Base-by-base conservation (phyloP, 805 yeast species). In the Lipomyces anomalus region DNA sequence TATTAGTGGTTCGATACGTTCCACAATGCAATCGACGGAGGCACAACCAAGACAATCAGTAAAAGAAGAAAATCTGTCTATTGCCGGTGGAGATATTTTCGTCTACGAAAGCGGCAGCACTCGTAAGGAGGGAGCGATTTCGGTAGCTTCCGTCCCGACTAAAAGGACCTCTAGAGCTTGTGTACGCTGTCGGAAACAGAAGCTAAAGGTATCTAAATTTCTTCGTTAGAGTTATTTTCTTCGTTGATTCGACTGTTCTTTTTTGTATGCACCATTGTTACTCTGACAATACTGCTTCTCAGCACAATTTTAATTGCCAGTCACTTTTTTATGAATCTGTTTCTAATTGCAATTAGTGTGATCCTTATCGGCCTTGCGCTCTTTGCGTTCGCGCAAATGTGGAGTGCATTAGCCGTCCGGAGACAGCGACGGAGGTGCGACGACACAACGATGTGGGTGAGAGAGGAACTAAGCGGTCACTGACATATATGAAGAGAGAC, bases 321-420 rank as follows among this genome's bases (percentile, higher is more conserved):
- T 9, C 30, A 26, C 11, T 13, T 26, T 9, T 13, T 26, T 9
- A 26, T 13, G 30, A 26, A 26, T n/a, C n/a, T n/a, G n/a, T n/a
- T n/a, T n/a, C n/a, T n/a, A n/a, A n/a, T n/a, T n/a, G n/a, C n/a
- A n/a, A n/a, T 28, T 11, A 49, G 51, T 49, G 53, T 48, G 53
- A 49, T 22, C 22, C 40, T 26, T 49, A 49, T 18, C 47, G 53
- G n/a, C 53, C 53, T 2, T 49, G 53, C 28, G 52, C 53, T 16
- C 52, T 49, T 20, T 49, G 53, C 30, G 53, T 47, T 17, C 47
- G 53, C 23, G 53, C 53, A 7, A 47, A 49, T 35, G 53, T 49
- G 23, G 53, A 23, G 39, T 49, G 53, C 32, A 46, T 49, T 11
- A 38, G 44, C 22, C 34, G 53, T 11, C 51, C 52, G n/a, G 53